These are phyloP conservation scores for Fusarium sp. DNA, from an alignment of 2,329 filamentous ascomycete genomes.

Conservation along the genomic window DNA sequence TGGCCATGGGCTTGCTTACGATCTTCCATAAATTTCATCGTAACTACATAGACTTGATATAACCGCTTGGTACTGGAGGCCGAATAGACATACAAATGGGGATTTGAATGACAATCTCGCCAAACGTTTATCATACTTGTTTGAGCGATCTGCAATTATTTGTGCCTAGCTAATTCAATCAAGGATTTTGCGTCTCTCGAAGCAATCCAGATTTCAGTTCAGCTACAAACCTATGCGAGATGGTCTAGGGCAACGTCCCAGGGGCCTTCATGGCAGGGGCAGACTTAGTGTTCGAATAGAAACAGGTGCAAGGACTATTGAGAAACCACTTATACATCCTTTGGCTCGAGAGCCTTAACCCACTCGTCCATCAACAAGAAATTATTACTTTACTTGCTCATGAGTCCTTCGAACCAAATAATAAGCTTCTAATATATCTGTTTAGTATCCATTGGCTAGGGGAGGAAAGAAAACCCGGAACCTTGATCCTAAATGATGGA, in stretches of 20 bases:
- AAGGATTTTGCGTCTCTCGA: too few species aligned
- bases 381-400: constrained; percentile 69
- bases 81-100: background rate
- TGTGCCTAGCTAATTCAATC: too few species aligned
- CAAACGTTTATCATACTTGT: too few species aligned
- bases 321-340: constrained; percentile 97
- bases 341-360: constrained; percentile 91
- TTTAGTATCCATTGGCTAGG: too few species aligned
- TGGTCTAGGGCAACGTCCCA: constrained; percentile 82
- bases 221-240: constrained; percentile 49
- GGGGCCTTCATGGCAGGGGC: constrained; percentile 92
- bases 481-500: too few species aligned
- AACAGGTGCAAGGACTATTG: constrained; percentile 98
- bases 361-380: constrained; percentile 87
- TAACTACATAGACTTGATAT: background rate
- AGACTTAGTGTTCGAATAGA: constrained; percentile 98
- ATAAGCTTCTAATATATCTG: constrained; percentile 74
- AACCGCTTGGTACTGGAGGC: background rate
- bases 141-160: too few species aligned
- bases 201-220: background rate
- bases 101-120: too few species aligned
- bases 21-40: background rate
- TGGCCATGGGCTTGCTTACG: too few species aligned
- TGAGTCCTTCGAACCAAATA: constrained; percentile 80
- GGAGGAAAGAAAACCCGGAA: too few species aligned